Percentiles rank a stretch among this genome's conserved stretches.
Conservation (phyloP, 345 rosid genomes). For the Eutrema japonicum region DNA sequence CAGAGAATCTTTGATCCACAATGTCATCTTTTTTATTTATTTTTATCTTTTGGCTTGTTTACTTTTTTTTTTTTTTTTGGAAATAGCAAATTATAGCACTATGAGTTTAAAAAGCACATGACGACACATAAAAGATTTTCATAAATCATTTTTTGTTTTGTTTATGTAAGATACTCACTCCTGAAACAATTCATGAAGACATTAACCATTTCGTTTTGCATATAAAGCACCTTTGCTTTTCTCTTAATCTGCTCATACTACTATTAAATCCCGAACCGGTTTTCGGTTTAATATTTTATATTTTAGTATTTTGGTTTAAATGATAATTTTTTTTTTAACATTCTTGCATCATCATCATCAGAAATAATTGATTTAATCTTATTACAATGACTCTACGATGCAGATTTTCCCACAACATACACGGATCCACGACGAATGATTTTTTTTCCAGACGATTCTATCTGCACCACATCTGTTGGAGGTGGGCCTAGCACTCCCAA, state of each 20-base stretch:
- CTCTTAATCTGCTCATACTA: neutral
- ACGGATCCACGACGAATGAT: too few species aligned
- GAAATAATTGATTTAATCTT: too few species aligned
- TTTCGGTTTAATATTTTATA: too few species aligned
- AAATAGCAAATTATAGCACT: slow-evolving; percentile 7
- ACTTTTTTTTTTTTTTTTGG: slow-evolving; percentile 14
- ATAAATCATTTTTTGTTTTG: slow-evolving; percentile 1
- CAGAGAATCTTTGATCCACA: slow-evolving; percentile 23
- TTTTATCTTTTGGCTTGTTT: slow-evolving; percentile 14
- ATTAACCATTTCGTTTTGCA: neutral
- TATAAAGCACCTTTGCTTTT: neutral
- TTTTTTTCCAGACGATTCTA: too few species aligned
- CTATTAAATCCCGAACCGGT: too few species aligned
- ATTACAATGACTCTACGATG: too few species aligned
- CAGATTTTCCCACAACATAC: too few species aligned
- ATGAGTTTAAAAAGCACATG: slow-evolving; percentile 26
- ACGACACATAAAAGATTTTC: slow-evolving; percentile 4
- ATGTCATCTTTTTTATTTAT: neutral
- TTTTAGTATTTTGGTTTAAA: too few species aligned
- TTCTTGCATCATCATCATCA: too few species aligned
- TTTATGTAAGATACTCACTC: neutral
- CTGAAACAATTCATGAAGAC: neutral
- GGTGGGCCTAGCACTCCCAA: too few species aligned
- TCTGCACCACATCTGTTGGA: too few species aligned
- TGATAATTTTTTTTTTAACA: too few species aligned